These are phyloP conservation scores for Cyberlindnera xylosilytica DNA, from an alignment of 805 yeast species.

Conservation along the genomic window DNA sequence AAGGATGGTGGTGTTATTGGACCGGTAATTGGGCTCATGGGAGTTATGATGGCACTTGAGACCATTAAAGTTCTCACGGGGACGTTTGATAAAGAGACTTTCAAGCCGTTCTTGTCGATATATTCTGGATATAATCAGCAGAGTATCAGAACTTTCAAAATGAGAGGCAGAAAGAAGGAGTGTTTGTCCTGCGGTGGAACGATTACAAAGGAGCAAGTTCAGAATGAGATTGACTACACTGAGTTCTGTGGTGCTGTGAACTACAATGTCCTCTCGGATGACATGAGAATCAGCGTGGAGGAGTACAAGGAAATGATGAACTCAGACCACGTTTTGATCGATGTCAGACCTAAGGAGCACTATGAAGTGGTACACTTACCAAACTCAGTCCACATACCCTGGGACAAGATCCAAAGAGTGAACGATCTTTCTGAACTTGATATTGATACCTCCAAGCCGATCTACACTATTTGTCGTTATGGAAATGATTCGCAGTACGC, in stretches of 20 bases:
- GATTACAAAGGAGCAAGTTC: constrained; percentile 47
- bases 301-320: constrained; percentile 28
- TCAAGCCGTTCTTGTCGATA: constrained; percentile 65
- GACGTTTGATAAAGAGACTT: constrained; percentile 46
- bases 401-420: constrained; percentile 42
- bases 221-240: constrained; percentile 51
- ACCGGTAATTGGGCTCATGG: constrained; percentile 92
- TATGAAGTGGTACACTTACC: constrained; percentile 63
- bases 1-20: constrained; percentile 94
- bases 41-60: constrained; percentile 85
- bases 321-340: constrained; percentile 43
- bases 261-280: constrained; percentile 41
- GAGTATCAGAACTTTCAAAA: constrained; percentile 67
- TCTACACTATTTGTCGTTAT: constrained; percentile 73
- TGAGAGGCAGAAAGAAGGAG: constrained; percentile 60
- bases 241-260: constrained; percentile 69
- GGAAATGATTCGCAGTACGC: constrained; percentile 93
- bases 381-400: constrained; percentile 60
- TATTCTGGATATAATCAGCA: constrained; percentile 69
- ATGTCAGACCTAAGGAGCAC: constrained; percentile 81
- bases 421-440: constrained; percentile 26
- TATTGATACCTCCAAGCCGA: constrained; percentile 31
- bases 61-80: constrained; percentile 70
- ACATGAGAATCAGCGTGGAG: constrained; percentile 46
- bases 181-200: constrained; percentile 63